Percentiles rank a stretch among this genome's conserved stretches.
These are phyloP conservation scores for Backusella circina DNA, from an alignment of 192 early-diverging fungal genomes.

Conservation along the genomic window DNA sequence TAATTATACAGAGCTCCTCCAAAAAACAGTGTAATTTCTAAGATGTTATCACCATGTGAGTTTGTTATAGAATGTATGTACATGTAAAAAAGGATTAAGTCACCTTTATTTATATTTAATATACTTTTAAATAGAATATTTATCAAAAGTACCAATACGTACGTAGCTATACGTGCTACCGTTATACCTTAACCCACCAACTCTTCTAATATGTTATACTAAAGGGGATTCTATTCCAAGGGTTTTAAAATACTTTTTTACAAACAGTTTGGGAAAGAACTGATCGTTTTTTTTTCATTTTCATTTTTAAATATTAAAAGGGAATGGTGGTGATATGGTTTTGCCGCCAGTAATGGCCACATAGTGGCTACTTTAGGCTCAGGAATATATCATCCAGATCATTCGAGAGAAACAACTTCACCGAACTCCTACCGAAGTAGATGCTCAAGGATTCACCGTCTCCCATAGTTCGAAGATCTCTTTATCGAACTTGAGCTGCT, in stretches of 20 bases:
- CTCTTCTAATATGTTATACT: background rate
- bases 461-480: background rate
- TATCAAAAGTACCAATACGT: too few species aligned
- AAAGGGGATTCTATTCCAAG: background rate
- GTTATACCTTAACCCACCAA: background rate
- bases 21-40: too few species aligned
- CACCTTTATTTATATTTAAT: too few species aligned
- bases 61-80: too few species aligned
- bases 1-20: too few species aligned
- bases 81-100: too few species aligned
- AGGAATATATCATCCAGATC: constrained; percentile 24
- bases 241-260: too few species aligned
- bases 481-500: constrained; percentile 5
- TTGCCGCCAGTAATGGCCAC: constrained; percentile 19
- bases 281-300: constrained; percentile 10
- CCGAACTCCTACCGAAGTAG: constrained; percentile 8
- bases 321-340: constrained; percentile 23
- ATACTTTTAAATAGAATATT: too few species aligned
- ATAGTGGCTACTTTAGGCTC: constrained; percentile 22
- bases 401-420: background rate
- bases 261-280: too few species aligned
- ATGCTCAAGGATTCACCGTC: constrained; percentile 10
- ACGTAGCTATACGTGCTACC: too few species aligned
- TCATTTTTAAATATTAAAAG: background rate
- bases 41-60: too few species aligned